Conservation (phyloP, 345 rosid species). For the Pugionium cornutum region DNA sequence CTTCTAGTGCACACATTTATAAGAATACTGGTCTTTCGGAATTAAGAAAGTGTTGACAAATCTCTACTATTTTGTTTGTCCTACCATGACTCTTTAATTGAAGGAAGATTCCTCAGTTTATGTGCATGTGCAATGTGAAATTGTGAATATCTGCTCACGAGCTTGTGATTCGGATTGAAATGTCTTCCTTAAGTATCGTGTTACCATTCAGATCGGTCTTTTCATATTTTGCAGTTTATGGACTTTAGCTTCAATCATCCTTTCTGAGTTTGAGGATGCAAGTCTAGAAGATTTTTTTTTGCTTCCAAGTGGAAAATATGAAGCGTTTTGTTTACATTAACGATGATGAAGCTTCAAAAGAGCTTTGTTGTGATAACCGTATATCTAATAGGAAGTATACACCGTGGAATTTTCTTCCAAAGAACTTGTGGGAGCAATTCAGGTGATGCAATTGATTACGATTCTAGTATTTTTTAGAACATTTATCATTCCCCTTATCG, state of each 20-base stretch:
- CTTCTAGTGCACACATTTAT: neutral
- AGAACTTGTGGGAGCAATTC: constrained; percentile 94
- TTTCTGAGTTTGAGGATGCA: constrained; percentile 34
- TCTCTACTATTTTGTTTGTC: constrained; percentile 4
- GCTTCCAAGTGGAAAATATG: constrained; percentile 46
- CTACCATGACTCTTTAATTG: neutral
- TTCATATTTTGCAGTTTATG: constrained; percentile 7
- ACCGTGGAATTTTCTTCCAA: constrained; percentile 80
- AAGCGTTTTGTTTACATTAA: constrained; percentile 87
- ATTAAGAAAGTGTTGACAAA: constrained; percentile 6
- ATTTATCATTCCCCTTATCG: neutral
- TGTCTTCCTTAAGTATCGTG: neutral
- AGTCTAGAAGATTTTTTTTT: constrained; percentile 28
- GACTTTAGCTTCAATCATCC: neutral
- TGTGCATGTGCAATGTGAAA: neutral
- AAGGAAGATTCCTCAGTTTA: constrained; percentile 3
- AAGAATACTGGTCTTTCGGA: too few relatives aligned
- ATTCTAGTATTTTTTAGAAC: neutral
- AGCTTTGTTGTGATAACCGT: constrained; percentile 77
- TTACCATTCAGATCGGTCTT: neutral
- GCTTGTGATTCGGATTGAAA: neutral
- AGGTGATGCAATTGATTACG: constrained; percentile 49
- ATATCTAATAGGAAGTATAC: constrained; percentile 92
- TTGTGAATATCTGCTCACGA: constrained; percentile 8
- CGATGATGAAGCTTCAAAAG: constrained; percentile 72